A percentile compares a stretch with the other conserved stretches of the same genome.
phyloP scores from a whole-genome alignment of 1,284 basidiomycete species.

The Boletus sp. region DNA sequence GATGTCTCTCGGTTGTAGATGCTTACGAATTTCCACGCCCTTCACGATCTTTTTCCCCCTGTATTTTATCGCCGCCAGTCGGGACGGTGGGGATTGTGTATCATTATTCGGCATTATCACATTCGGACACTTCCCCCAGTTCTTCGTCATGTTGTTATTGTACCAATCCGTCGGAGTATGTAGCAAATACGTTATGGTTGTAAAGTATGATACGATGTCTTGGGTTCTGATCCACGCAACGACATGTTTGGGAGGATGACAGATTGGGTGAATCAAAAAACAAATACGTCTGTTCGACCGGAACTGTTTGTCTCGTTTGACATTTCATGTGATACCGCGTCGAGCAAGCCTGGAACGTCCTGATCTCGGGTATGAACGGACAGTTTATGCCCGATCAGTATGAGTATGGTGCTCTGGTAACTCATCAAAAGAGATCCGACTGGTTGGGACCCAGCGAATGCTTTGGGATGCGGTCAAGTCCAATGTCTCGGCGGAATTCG shows the following conservation, averaged over 20 bases:
- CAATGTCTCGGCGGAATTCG: slow-evolving; percentile 28
- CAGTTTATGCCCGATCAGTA: slow-evolving; percentile 21
- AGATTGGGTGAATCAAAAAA: slow-evolving; percentile 3
- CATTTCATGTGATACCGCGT: slow-evolving; percentile 20
- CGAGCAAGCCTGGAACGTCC: slow-evolving; percentile 6
- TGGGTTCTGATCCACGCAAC: slow-evolving; percentile 5
- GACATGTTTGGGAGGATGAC: background rate
- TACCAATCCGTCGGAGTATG: slow-evolving; percentile 33
- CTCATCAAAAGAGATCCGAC: slow-evolving; percentile 13
- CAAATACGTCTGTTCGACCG: slow-evolving; percentile 6
- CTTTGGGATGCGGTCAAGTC: background rate
- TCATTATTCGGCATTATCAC: slow-evolving; percentile 41
- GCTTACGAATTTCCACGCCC: slow-evolving; percentile 30
- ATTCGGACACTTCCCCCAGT: slow-evolving; percentile 27
- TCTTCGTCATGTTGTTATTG: slow-evolving; percentile 28
- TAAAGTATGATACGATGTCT: slow-evolving; percentile 38
- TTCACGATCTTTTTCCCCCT: slow-evolving; percentile 27
- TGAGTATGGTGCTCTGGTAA: slow-evolving; percentile 5
- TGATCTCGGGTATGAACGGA: slow-evolving; percentile 17
- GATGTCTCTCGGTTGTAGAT: slow-evolving; percentile 22
- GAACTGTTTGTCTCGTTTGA: slow-evolving; percentile 1
- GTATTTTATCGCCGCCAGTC: slow-evolving; percentile 34
- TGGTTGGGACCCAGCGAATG: slow-evolving; percentile 26
- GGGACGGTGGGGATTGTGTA: slow-evolving; percentile 34
- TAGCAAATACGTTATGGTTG: slow-evolving; percentile 43